Conservation (phyloP, 495 filamentous ascomycete species). For the Penicillium goetzii region DNA sequence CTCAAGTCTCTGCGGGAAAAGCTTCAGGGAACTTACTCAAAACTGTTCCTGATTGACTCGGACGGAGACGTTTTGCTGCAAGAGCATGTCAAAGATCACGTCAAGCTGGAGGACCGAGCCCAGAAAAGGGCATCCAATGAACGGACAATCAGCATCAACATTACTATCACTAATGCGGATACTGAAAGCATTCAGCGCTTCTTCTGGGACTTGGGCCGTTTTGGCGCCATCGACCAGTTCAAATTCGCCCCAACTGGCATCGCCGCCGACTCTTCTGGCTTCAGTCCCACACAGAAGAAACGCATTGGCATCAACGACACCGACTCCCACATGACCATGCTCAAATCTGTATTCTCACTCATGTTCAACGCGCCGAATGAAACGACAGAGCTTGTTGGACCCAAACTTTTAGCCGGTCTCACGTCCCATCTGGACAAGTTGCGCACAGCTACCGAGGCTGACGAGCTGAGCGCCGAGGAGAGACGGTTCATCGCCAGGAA, state of each 20-base stretch:
- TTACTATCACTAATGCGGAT: not conserved
- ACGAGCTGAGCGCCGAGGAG: not conserved
- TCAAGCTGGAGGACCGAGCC: not conserved
- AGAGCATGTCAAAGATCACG: not conserved
- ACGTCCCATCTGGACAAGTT: not conserved
- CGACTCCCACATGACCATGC: not conserved
- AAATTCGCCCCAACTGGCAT: slow-evolving; percentile 1
- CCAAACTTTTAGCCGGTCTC: not conserved
- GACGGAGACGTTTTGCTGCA: not conserved
- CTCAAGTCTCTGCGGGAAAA: not conserved
- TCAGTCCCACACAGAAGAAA: slow-evolving; percentile 1
- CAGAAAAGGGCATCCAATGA: not conserved
- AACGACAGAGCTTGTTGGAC: not conserved
- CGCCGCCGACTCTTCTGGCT: not conserved
- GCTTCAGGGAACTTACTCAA: not conserved
- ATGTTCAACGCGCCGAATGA: not conserved
- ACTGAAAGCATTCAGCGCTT: not conserved
- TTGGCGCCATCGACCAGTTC: not conserved
- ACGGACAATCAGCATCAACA: not conserved
- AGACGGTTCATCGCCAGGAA: not conserved
- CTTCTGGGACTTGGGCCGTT: slow-evolving; percentile 1
- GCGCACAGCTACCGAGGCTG: not conserved
- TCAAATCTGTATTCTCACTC: not conserved
- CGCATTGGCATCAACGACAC: not conserved
- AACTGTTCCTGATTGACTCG: not conserved